Percentiles rank a stretch among this genome's conserved stretches.
These are phyloP conservation scores for Zymoseptoria brevis DNA, from an alignment of 2,329 filamentous ascomycete species.

Conservation along the genomic window DNA sequence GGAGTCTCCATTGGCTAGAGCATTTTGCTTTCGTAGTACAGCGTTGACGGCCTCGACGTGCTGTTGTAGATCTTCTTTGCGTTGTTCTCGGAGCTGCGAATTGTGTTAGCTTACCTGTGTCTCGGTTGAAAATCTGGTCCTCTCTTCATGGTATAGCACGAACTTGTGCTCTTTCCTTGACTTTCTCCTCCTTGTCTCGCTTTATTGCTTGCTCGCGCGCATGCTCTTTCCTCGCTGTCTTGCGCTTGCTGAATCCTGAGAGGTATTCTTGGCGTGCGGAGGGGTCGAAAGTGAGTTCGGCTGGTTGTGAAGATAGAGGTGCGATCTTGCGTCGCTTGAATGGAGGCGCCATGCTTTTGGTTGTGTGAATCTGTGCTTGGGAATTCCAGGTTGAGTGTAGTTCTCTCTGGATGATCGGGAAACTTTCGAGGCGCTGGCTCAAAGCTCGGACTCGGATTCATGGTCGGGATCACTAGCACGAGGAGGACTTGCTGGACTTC, in stretches of 20 bases:
- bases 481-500: neutral
- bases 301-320: conserved; percentile 1
- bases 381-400: neutral
- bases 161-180: conserved; percentile 69
- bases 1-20: conserved; percentile 15
- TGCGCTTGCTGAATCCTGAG: conserved; percentile 95
- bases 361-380: neutral
- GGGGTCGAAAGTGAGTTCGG: conserved; percentile 75
- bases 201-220: conserved; percentile 76
- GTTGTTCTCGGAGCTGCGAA: conserved; percentile 70
- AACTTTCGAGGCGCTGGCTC: neutral
- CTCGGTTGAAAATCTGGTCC: neutral
- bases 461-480: neutral
- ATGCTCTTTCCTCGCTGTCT: conserved; percentile 72
- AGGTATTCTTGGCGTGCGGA: conserved; percentile 76
- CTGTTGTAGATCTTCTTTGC: conserved; percentile 70
- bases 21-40: conserved; percentile 53
- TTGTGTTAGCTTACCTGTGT: neutral
- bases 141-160: conserved; percentile 8
- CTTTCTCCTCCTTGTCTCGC: conserved; percentile 67
- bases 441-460: neutral
- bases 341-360: neutral
- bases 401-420: neutral
- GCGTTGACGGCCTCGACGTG: conserved; percentile 72
- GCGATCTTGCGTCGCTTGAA: conserved; percentile 11